Evolutionary conservation across 2,329 filamentous ascomycete genomes (phyloP).

Genomic region (Botrytis byssoidea): DNA sequence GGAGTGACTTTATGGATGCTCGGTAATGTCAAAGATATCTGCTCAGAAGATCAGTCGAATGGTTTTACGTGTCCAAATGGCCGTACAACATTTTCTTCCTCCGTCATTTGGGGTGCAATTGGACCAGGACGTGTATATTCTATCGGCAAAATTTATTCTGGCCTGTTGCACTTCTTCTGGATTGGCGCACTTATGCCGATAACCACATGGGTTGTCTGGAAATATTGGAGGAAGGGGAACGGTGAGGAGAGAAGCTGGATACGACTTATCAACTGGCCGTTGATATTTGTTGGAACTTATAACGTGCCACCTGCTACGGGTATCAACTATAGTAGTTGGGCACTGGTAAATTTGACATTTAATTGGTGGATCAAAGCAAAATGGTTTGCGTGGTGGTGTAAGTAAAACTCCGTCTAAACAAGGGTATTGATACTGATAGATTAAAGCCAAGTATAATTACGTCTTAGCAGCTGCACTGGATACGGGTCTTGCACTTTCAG

Average conservation of each 20-base stretch:
- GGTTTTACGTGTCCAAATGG: conserved; percentile 57
- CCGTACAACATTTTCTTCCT: conserved; percentile 64
- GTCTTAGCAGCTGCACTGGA: conserved; percentile 70
- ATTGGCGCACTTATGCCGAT: conserved; percentile 63
- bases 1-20: conserved; percentile 61
- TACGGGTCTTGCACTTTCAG: conserved; percentile 63
- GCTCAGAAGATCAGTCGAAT: conserved; percentile 52
- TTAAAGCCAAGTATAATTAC: conserved; percentile 75
- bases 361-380: conserved; percentile 65
- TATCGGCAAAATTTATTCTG: conserved; percentile 59
- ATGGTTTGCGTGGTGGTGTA: conserved; percentile 65
- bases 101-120: conserved; percentile 71
- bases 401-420: conserved; percentile 60
- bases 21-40: conserved; percentile 61
- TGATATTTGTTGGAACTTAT: conserved; percentile 39
- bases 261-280: conserved; percentile 40
- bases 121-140: conserved; percentile 70
- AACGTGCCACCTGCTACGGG: conserved; percentile 58
- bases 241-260: conserved; percentile 26
- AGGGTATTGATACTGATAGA: conserved; percentile 55
- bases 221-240: conserved; percentile 39
- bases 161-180: conserved; percentile 70
- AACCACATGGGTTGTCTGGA: conserved; percentile 48
- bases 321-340: conserved; percentile 73
- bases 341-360: conserved; percentile 67